Evolutionary conservation across 345 rosid genomes (phyloP).

Genomic region (Mercurialis annua): DNA sequence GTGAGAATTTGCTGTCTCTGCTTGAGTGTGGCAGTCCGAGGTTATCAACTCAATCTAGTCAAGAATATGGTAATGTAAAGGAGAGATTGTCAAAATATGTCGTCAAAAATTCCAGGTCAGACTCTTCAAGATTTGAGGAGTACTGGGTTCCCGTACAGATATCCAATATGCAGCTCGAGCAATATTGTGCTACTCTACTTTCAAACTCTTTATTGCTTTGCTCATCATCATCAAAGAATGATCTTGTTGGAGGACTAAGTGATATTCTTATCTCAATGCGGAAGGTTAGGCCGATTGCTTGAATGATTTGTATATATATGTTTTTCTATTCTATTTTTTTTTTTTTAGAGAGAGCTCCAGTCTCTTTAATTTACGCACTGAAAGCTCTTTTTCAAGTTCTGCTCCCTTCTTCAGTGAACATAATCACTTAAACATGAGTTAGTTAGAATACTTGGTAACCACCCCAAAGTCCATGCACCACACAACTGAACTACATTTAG

Average conservation of each 20-base stretch:
- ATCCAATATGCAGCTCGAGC: constrained; percentile 84
- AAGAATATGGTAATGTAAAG: constrained; percentile 28
- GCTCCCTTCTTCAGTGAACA: no score
- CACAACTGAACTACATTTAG: no score
- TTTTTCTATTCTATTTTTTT: background rate
- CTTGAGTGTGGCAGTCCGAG: constrained; percentile 29
- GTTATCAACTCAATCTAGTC: constrained; percentile 23
- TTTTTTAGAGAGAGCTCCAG: no score
- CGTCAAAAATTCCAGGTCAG: constrained; percentile 41
- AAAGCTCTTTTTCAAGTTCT: no score
- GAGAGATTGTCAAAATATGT: constrained; percentile 36
- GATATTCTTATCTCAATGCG: constrained; percentile 52
- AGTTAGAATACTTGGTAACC: no score
- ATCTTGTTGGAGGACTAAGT: constrained; percentile 55
- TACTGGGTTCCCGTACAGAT: constrained; percentile 88
- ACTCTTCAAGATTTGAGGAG: constrained; percentile 57
- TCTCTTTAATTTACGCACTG: no score
- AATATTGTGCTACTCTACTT: constrained; percentile 72
- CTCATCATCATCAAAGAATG: constrained; percentile 48
- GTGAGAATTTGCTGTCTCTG: constrained; percentile 34
- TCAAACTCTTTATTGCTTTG: constrained; percentile 52
- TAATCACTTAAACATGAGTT: no score
- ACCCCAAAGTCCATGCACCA: no score
- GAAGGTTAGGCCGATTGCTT: constrained; percentile 52
- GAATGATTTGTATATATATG: background rate